Percentiles rank a stretch among this genome's conserved stretches.
These are phyloP conservation scores for Coccomyxa subellipsoidea DNA, from an alignment of 163 green algal genomes.

Conservation along the genomic window DNA sequence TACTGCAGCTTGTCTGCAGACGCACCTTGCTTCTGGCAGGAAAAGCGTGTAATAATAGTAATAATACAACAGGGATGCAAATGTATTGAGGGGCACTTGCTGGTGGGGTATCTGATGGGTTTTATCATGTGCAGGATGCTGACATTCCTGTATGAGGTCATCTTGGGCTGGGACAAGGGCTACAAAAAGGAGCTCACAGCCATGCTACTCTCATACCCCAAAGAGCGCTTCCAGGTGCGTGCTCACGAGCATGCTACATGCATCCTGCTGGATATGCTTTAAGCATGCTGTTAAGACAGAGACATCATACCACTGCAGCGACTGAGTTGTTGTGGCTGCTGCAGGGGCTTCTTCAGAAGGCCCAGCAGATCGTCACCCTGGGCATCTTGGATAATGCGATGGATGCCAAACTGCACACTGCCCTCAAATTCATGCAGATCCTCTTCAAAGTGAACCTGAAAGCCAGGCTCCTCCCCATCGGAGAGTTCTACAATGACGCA, in stretches of 20 bases:
- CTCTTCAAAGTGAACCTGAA: slow-evolving; percentile 38
- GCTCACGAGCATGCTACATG: background rate
- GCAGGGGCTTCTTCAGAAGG: background rate
- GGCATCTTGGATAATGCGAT: background rate
- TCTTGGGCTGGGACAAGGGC: background rate
- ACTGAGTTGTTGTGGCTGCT: background rate
- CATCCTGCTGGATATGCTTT: background rate
- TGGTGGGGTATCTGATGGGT: too few species aligned
- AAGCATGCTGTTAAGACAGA: background rate
- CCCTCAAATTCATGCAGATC: slow-evolving; percentile 9
- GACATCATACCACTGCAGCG: background rate
- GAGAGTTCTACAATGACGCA: slow-evolving; percentile 74
- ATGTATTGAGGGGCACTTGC: too few species aligned
- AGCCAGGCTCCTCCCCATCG: background rate
- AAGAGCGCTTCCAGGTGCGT: slow-evolving; percentile 5
- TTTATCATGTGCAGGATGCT: background rate
- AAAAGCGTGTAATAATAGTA: too few species aligned
- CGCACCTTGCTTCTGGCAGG: too few species aligned
- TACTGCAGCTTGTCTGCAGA: too few species aligned
- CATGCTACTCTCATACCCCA: background rate
- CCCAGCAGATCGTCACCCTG: background rate
- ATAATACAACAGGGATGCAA: too few species aligned
- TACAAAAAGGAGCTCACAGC: background rate
- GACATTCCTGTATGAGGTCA: background rate
- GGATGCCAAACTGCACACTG: background rate